Conservation (phyloP, 768 basidiomycete species). For the Russula brevipes region DNA sequence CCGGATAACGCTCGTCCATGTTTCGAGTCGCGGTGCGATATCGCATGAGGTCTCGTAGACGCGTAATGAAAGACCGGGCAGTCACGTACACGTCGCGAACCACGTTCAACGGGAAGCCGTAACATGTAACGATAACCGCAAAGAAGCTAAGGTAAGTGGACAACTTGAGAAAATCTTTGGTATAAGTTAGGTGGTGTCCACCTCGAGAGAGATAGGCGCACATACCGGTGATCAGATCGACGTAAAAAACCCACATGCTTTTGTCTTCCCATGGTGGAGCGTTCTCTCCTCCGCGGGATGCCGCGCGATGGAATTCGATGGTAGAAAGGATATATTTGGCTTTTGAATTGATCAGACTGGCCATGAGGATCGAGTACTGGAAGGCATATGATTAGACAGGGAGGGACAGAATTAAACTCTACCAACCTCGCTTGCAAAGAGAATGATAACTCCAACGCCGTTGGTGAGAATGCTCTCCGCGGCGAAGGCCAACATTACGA, state of each 20-base stretch:
- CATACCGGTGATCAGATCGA: constrained; percentile 85
- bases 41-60: constrained; percentile 81
- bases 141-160: constrained; percentile 92
- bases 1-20: constrained; percentile 94
- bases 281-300: constrained; percentile 72
- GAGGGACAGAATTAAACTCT: background rate
- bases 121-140: constrained; percentile 86
- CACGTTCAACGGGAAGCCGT: constrained; percentile 94
- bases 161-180: constrained; percentile 85
- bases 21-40: constrained; percentile 93
- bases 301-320: constrained; percentile 77
- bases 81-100: constrained; percentile 97
- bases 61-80: constrained; percentile 83
- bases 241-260: constrained; percentile 95
- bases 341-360: constrained; percentile 69
- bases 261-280: constrained; percentile 96
- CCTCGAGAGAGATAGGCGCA: constrained; percentile 13
- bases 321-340: constrained; percentile 79
- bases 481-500: constrained; percentile 72
- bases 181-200: constrained; percentile 17
- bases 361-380: constrained; percentile 86
- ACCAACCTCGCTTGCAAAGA: constrained; percentile 90
- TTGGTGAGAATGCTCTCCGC: constrained; percentile 73
- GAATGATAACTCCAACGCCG: constrained; percentile 85
- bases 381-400: constrained; percentile 17